Evolutionary conservation across 169 alveolate genomes (phyloP), one percentile per base, ranked within the genome.

Genomic region (Plasmodium berghei): DNA sequence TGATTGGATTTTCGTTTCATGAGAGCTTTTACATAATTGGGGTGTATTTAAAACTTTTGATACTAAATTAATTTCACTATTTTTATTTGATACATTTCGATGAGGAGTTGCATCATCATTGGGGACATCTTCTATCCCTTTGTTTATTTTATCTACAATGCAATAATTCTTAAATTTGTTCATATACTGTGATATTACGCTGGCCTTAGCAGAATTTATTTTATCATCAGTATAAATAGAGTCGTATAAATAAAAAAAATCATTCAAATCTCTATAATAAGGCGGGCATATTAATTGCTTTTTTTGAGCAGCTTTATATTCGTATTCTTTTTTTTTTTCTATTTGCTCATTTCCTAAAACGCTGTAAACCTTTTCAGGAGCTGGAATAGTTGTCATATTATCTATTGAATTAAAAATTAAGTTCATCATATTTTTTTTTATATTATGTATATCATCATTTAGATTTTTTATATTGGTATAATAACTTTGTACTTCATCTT

Each of bases 361-460:
- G 28, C 9, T 20, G 24, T 77, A 77, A 49, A 77, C 8, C 10
- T 77, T 52, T 16, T 42, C 26, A 24, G 89, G 89, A 64, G 22
- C 70, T 24, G 89, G 89, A 4, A 77, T 20, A 9, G 73, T n/a
- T 20, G 77, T 46, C 9, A 77, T 75, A 54, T 77, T 52, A 77
- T 77, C 52, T 63, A 77, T 77, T 1, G 89, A 64, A 16, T 64
- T 56, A 63, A 63, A 64, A 77, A 77, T 77, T 1, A 77, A 63
- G 8, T 77, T 54, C 34, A 77, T 55, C 28, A 77, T 12, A 77
- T 77, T 77, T 52, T 66, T 77, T 64, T 77, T 77, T 56, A 77
- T 48, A 22, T 77, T 77, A 64, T 63, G 77, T 3, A 77, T 77
- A 52, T 77, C 89, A 22, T 77, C 89, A 70, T 77, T 77, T 69